phyloP scores from a whole-genome alignment of 2,329 filamentous ascomycete species.

The Cercospora sesami region DNA sequence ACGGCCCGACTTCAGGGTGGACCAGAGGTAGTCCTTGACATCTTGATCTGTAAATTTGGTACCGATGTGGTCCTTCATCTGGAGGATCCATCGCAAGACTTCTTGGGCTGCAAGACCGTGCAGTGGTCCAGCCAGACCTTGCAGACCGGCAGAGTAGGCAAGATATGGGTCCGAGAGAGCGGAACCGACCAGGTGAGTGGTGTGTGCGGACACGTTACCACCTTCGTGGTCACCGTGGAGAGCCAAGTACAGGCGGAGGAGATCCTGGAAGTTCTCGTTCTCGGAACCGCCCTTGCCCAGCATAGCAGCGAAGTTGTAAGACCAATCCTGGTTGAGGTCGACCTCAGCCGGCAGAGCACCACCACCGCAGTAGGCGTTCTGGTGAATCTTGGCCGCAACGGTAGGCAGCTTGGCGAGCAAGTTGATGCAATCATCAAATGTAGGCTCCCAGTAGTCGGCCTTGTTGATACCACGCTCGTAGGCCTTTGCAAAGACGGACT shows the following conservation, averaged over 20 bases:
- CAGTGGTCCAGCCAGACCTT: conserved; percentile 90
- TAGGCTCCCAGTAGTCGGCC: conserved; percentile 98
- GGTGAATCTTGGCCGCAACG: conserved; percentile 96
- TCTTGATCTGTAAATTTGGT: conserved; percentile 74
- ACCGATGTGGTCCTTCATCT: conserved; percentile 90
- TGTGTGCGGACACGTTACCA: conserved; percentile 93
- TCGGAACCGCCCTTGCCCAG: conserved; percentile 85
- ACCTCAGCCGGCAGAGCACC: conserved; percentile 73
- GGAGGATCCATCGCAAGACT: conserved; percentile 91
- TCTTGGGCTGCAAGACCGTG: conserved; percentile 95
- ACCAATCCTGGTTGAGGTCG: conserved; percentile 89
- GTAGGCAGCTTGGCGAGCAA: conserved; percentile 94
- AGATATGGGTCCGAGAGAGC: conserved; percentile 94
- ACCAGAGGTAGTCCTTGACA: conserved; percentile 87
- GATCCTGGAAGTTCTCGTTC: conserved; percentile 92
- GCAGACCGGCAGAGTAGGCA: conserved; percentile 91
- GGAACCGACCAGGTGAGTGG: conserved; percentile 92
- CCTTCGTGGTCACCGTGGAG: conserved; percentile 98
- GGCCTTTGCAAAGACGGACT: conserved; percentile 87
- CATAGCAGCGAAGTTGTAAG: conserved; percentile 97
- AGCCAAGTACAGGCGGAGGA: conserved; percentile 89
- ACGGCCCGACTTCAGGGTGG: conserved; percentile 86
- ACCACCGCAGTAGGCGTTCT: conserved; percentile 76
- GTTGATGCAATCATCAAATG: conserved; percentile 91
- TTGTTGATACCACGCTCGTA: conserved; percentile 92